Conservation (phyloP, 2,329 filamentous ascomycete species). For the Pestalotiopsis sp. region DNA sequence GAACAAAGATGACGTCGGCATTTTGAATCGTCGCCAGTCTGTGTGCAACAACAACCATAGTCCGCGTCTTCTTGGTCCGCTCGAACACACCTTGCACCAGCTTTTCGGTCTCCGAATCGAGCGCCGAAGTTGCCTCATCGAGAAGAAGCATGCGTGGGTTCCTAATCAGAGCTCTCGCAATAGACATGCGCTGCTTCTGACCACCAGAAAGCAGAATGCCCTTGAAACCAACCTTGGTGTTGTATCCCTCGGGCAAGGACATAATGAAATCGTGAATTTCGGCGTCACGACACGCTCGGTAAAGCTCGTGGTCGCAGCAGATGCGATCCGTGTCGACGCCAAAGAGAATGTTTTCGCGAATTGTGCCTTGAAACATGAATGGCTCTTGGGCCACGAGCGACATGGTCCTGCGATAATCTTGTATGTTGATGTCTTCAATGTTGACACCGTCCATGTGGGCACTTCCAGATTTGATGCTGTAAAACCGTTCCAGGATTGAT, state of each 20-base stretch:
- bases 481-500: slow-evolving; percentile 65
- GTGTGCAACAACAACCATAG: slow-evolving; percentile 77
- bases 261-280: slow-evolving; percentile 71
- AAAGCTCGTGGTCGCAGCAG: slow-evolving; percentile 50
- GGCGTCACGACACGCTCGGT: slow-evolving; percentile 57
- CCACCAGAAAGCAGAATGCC: slow-evolving; percentile 68
- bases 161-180: slow-evolving; percentile 67
- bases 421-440: slow-evolving; percentile 58
- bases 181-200: slow-evolving; percentile 71
- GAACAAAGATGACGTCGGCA: slow-evolving; percentile 75
- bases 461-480: slow-evolving; percentile 62
- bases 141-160: slow-evolving; percentile 65
- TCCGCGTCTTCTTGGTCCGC: slow-evolving; percentile 56
- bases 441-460: slow-evolving; percentile 64
- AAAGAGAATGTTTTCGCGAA: slow-evolving; percentile 66
- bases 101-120: slow-evolving; percentile 59
- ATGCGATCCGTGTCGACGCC: slow-evolving; percentile 55
- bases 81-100: slow-evolving; percentile 67
- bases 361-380: slow-evolving; percentile 63
- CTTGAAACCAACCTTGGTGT: slow-evolving; percentile 67
- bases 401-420: slow-evolving; percentile 62
- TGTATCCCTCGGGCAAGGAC: slow-evolving; percentile 66
- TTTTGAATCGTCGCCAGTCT: slow-evolving; percentile 75
- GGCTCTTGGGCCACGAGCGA: slow-evolving; percentile 76
- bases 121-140: slow-evolving; percentile 70